Evolutionary conservation across 2,329 filamentous ascomycete genomes (phyloP).

Genomic region (Emydomyces testavorans): DNA sequence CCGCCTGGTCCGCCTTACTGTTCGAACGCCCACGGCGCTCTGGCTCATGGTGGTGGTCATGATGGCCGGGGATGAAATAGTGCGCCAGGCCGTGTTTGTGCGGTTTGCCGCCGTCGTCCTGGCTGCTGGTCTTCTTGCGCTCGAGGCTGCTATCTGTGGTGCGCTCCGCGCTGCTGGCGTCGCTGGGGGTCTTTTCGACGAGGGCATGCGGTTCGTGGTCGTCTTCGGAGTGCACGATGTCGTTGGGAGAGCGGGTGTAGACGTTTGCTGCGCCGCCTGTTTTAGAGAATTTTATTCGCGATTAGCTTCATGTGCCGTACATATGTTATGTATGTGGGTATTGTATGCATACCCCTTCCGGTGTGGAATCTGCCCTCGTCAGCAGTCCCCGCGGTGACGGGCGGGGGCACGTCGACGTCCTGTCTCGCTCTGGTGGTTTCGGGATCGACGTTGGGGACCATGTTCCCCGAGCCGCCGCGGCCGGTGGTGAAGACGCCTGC

Average conservation of each 20-base stretch:
- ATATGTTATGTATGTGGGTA: not conserved
- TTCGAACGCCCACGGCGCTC: not conserved
- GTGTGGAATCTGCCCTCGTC: slow-evolving; percentile 31
- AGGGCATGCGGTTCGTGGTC: not conserved
- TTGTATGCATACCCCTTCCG: slow-evolving; percentile 31
- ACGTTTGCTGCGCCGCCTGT: slow-evolving; percentile 10
- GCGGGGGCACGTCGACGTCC: slow-evolving; percentile 55
- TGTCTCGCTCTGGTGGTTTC: slow-evolving; percentile 65
- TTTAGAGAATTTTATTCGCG: not conserved
- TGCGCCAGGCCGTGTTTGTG: not conserved
- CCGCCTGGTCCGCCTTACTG: not conserved
- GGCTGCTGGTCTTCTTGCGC: not conserved
- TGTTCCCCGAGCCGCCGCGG: slow-evolving; percentile 78
- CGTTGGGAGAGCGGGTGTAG: not conserved
- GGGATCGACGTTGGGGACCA: slow-evolving; percentile 57
- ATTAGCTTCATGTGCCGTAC: not conserved
- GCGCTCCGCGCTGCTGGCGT: slow-evolving; percentile 2
- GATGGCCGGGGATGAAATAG: not conserved
- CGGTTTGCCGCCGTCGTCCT: not conserved
- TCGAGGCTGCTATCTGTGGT: slow-evolving; percentile 1
- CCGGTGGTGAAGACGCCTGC: slow-evolving; percentile 76
- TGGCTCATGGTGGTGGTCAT: not conserved
- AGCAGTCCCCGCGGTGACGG: slow-evolving; percentile 25
- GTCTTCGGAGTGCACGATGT: not conserved
- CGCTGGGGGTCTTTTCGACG: slow-evolving; percentile 2